Evolutionary conservation across 306 rosid species (phyloP), one percentile per base, ranked within the genome.

Genomic region (Trifolium fragiferum): DNA sequence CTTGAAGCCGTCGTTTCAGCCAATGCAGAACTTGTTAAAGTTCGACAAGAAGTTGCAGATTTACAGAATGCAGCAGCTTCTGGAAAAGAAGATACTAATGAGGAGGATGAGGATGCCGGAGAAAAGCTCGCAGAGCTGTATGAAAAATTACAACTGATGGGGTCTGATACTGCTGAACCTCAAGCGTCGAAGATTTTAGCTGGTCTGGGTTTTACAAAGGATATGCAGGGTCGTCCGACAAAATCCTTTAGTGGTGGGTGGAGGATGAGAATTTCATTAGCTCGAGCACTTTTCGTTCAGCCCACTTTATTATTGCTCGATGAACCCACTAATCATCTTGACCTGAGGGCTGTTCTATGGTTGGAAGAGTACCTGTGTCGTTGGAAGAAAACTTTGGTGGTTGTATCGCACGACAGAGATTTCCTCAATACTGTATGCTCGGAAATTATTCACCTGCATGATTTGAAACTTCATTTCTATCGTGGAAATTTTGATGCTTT

Each of bases 171-270:
- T 18, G 96, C 92, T 74, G 92, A 90, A 77, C 81, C 93, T 27
- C 90, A 88, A 66, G 93, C 89, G 21, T 88, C 92, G 57, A 90
- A 88, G 85, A 88, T 90, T 87, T 90, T 88, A 81, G 92, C 93
- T 44, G 92, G 93, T 70, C 53, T 90, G 73, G 96, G 96, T 27
- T 90, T 90, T 83, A 86, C 90, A 7, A 88, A 88, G 86, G 83
- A 85, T 71, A 88, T 90, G 93, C 93, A 88, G 54, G 68, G 68
- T 2, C 68, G 68, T 35, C 49, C 68, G 18, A 63, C 68, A 35
- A 86, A 87, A 21, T 90, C 96, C 68, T 88, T 88, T 65, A 88
- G 90, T 74, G 96, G 96, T 74, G 91, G 91, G 47, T 84, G 88
- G 92, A 84, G 90, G 65, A 88, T 88, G 90, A 88, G 92, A 76